Base-by-base conservation (phyloP, 345 rosid genomes). In the Draba incana region DNA sequence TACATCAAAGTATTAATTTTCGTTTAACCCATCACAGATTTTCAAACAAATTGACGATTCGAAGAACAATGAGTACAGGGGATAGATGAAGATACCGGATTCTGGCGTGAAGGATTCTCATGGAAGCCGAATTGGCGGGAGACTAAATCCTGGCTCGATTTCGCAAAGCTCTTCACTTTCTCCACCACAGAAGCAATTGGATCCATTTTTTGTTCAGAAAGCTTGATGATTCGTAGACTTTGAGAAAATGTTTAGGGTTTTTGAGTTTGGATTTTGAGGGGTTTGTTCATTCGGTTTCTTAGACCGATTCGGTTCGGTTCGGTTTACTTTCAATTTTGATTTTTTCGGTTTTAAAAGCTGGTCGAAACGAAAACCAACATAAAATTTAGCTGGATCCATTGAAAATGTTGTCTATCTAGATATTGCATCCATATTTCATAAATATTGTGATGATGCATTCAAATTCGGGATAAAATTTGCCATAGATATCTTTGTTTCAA, bases 71-170 rank as follows among this genome's bases (percentile, higher is more conserved):
- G 62, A 35, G 49, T n/a, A 25, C 38, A 48, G 53, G 52, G 25
- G 33, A 30, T 4, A 11, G 31, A 55, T 7, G 33, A 42, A 47
- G 43, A 13, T 73, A 90, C 98, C 84, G 97, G 97, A 71, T 83
- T 83, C 60, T 81, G 87, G 76, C 84, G 79, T 3, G 78, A 64
- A 16, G 79, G 78, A 47, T 62, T 70, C 56, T 71, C 25, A 14
- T 74, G 76, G 81, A 76, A 77, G 59, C 30, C 66, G 23, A 85
- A n/a, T 42, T 81, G 70, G 74, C 79, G 75, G 58, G 69, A 71
- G 47, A 86, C 69, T 39, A 81, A 81, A 47, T 78, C 79, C 39
- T 83, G 91, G 45, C 79, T 66, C 11, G 87, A 83, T 68, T 78
- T 78, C 10, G 85, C 81, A 42, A 84, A 54, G 45, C 71, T 76